Percentiles rank a stretch among this genome's conserved stretches.
Evolutionary conservation across 1,139 yeast genomes (phyloP).

Genomic region (Yamadazyma triangularis): DNA sequence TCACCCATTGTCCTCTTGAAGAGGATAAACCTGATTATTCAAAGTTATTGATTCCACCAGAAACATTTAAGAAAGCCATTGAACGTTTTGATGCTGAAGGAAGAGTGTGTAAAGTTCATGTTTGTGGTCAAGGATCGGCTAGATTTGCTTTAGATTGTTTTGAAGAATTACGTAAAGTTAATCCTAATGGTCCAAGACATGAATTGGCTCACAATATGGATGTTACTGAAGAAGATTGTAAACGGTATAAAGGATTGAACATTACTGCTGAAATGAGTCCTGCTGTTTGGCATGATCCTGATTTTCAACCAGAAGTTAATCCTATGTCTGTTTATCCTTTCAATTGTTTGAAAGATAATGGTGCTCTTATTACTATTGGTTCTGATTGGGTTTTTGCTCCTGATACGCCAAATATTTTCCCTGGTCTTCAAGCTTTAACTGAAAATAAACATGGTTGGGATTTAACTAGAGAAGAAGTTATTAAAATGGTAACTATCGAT

Average conservation of each 20-base stretch:
- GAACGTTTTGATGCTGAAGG: conserved; percentile 17
- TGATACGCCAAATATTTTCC: conserved; percentile 19
- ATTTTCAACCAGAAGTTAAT: conserved; percentile 17
- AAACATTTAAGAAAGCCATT: conserved; percentile 15
- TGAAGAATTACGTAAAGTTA: conserved; percentile 15
- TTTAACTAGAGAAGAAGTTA: conserved; percentile 15
- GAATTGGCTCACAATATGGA: conserved; percentile 20
- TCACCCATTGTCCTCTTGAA: conserved; percentile 15
- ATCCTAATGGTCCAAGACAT: conserved; percentile 18
- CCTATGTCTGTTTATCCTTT: conserved; percentile 19
- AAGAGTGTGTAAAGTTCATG: conserved; percentile 18
- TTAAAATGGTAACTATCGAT: conserved; percentile 16
- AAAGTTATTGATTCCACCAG: conserved; percentile 17
- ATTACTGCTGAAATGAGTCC: conserved; percentile 20
- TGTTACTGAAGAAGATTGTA: conserved; percentile 16
- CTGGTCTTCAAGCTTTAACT: conserved; percentile 18
- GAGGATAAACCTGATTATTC: conserved; percentile 14
- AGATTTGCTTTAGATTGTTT: conserved; percentile 17
- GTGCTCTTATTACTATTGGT: conserved; percentile 19
- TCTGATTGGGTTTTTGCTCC: conserved; percentile 22
- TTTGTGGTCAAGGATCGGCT: conserved; percentile 19
- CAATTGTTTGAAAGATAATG: conserved; percentile 14
- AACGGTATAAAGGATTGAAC: conserved; percentile 13
- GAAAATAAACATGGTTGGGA: conserved; percentile 20
- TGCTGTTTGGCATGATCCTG: conserved; percentile 19